Evolutionary conservation across 2,329 filamentous ascomycete genomes (phyloP), one percentile per base, ranked within the genome.

Genomic region (Emmonsia crescens): DNA sequence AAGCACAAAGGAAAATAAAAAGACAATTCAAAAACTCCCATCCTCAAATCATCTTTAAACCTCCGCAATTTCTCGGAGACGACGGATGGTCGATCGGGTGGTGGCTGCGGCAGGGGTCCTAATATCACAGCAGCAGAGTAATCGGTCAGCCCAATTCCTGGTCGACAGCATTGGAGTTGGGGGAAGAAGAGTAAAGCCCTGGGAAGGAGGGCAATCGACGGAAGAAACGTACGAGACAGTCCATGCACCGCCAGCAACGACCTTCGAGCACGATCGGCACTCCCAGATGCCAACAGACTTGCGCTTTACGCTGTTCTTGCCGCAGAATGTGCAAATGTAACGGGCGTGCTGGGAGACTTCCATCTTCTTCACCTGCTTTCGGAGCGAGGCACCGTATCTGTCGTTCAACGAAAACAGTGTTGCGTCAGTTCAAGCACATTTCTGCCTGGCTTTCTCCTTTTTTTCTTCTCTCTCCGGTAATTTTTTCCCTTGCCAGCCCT

Each of bases 331-430:
- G 87, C 93, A 97, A 77, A 87, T 87, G 80, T 96, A 97, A 79
- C 89, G 89, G 83, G 91, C 91, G 85, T 99, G 94, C 82, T 97
- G 94, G 75, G 90, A 89, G 80, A 97, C 89, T 88, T 97, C 94
- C 89, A 96, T 96, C 89, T 96, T 96, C 91, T 97, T 97, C 77
- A 94, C 88, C 80, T 91, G 92, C 87, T 97, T 97, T 83, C 92
- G 91, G 82, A 97, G 91, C 76, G 94, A 97, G 78, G 94, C 93
- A 92, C 93, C 94, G 82, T 96, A 96, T 86, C 91, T 93, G 72
- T 64, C 40, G n/a, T 36, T 44, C 49, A 27, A 61, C 60, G 64
- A 64, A 44, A 57, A 33, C n/a, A 62, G 42, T 44, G 36, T 64
- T 58, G 64, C 49, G 62, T 71, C 67, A 69, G 68, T 61, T 71